Percentiles rank a stretch among this genome's conserved stretches.
These are phyloP conservation scores for Cystobasidiaceae sp. DNA, from an alignment of 1,284 basidiomycete genomes.

Conservation along the genomic window DNA sequence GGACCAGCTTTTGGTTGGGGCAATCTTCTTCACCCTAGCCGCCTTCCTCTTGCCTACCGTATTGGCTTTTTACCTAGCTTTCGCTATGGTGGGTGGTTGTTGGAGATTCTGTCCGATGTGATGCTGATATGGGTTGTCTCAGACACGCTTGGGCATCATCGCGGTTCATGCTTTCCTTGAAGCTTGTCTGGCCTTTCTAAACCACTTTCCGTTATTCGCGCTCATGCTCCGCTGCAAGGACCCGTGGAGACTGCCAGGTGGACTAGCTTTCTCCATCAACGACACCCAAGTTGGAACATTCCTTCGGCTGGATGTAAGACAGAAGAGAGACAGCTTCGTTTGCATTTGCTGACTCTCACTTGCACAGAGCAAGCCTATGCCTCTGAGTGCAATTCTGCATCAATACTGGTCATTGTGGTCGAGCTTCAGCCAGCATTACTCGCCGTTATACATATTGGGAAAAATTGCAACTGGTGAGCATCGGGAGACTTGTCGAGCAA, in stretches of 20 bases:
- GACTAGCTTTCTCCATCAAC: conserved; percentile 10
- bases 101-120: conserved; percentile 12
- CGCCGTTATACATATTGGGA: conserved; percentile 32
- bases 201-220: conserved; percentile 85
- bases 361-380: conserved; percentile 33
- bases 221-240: conserved; percentile 82
- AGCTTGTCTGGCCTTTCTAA: conserved; percentile 67
- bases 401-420: conserved; percentile 32
- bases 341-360: neutral
- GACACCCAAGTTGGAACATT: conserved; percentile 4
- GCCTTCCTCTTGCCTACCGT: conserved; percentile 89
- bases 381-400: conserved; percentile 31
- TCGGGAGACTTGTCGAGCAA: neutral
- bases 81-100: conserved; percentile 59
- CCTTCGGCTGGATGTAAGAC: conserved; percentile 27
- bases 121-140: neutral
- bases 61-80: conserved; percentile 74
- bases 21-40: conserved; percentile 86
- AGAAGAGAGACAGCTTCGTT: neutral
- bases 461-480: conserved; percentile 31
- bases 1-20: conserved; percentile 89
- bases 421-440: conserved; percentile 34
- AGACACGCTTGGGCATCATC: conserved; percentile 63
- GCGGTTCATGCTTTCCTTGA: conserved; percentile 59
- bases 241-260: conserved; percentile 72